phyloP scores from a whole-genome alignment of 495 filamentous ascomycete genomes.

The Penicillium crystallinum region DNA sequence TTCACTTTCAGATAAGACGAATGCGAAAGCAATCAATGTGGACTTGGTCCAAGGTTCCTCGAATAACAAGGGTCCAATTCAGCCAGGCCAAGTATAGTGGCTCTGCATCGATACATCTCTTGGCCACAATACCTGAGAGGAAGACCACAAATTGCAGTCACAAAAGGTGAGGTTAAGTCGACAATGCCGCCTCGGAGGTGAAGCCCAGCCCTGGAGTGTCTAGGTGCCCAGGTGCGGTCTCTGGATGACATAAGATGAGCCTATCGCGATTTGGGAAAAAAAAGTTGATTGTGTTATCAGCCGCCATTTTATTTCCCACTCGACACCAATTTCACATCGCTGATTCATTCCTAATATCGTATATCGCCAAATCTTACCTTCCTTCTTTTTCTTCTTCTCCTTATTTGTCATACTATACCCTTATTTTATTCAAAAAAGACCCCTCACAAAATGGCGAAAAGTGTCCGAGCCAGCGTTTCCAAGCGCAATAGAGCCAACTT shows the following conservation, averaged over 20 bases:
- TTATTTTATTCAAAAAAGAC: no score
- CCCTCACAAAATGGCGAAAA: slow-evolving; percentile 69
- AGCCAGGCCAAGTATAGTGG: slow-evolving; percentile 13
- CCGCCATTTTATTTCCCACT: slow-evolving; percentile 3
- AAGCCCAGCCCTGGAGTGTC: no score
- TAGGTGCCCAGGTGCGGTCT: no score
- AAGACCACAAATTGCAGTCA: not conserved
- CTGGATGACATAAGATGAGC: slow-evolving; percentile 40
- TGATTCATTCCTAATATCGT: not conserved
- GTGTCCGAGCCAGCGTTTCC: slow-evolving; percentile 62
- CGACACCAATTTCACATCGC: not conserved
- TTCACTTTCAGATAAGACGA: not conserved
- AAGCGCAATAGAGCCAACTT: slow-evolving; percentile 76
- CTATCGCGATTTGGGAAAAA: slow-evolving; percentile 23
- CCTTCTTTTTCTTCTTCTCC: not conserved
- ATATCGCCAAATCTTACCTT: not conserved
- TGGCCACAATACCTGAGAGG: not conserved
- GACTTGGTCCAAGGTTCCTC: slow-evolving; percentile 4
- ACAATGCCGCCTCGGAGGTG: slow-evolving; percentile 17
- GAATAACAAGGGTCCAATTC: slow-evolving; percentile 10
- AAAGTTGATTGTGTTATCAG: slow-evolving; percentile 9
- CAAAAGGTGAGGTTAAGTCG: not conserved
- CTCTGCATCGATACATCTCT: slow-evolving; percentile 21
- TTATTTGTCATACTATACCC: no score
- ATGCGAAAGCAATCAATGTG: slow-evolving; percentile 1